Percentiles rank a stretch among this genome's conserved stretches.
These are phyloP conservation scores for Dothiorella sarmentorum DNA, from an alignment of 2,329 filamentous ascomycete genomes.

Conservation along the genomic window DNA sequence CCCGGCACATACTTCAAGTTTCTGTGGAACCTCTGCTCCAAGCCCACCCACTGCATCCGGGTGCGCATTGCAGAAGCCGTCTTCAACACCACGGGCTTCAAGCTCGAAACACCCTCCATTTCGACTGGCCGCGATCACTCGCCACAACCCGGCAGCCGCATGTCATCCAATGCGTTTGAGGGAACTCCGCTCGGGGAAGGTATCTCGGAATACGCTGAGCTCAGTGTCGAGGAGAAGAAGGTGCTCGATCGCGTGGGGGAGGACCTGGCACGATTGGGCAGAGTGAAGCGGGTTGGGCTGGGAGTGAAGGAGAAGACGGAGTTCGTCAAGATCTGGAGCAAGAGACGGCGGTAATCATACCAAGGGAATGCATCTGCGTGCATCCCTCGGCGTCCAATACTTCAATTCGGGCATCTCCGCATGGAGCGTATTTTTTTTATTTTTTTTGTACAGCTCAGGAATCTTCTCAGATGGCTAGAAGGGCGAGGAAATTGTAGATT, in stretches of 20 bases:
- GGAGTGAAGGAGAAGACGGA: conserved; percentile 77
- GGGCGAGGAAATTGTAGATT: not conserved
- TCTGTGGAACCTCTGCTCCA: conserved; percentile 80
- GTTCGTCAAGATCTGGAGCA: conserved; percentile 72
- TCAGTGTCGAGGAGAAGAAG: conserved; percentile 58
- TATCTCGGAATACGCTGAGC: conserved; percentile 27
- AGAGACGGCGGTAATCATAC: conserved; percentile 31
- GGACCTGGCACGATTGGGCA: conserved; percentile 77
- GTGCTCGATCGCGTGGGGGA: conserved; percentile 79
- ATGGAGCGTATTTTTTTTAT: too few relatives aligned
- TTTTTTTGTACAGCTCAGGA: not conserved
- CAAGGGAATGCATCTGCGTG: not conserved
- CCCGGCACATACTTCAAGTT: conserved; percentile 71
- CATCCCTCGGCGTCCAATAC: too few relatives aligned
- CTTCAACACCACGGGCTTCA: conserved; percentile 29
- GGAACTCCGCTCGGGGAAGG: conserved; percentile 1
- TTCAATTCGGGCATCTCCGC: too few relatives aligned
- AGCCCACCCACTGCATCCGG: conserved; percentile 82
- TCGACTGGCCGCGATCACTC: not conserved
- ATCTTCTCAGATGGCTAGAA: not conserved
- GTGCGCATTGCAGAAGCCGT: conserved; percentile 83
- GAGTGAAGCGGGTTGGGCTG: conserved; percentile 84
- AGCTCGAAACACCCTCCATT: not conserved
- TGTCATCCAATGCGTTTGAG: not conserved
- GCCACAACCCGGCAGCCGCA: not conserved